Evolutionary conservation across 306 rosid genomes (phyloP).

Genomic region (Parietaria judaica): DNA sequence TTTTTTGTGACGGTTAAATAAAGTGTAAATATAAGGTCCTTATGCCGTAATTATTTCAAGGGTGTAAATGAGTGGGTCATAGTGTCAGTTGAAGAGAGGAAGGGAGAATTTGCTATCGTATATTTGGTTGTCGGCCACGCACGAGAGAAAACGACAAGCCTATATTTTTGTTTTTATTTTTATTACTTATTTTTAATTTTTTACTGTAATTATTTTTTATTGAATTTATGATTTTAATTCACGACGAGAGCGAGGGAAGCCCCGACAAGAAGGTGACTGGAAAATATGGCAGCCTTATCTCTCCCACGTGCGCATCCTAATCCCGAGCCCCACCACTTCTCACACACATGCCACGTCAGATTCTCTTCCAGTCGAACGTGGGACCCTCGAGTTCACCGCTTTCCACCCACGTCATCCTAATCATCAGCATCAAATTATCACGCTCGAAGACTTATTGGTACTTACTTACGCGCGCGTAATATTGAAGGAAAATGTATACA

Average conservation of each 20-base stretch:
- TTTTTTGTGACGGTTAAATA: too few species aligned
- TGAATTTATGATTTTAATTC: neutral
- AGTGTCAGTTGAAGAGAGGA: conserved; percentile 20
- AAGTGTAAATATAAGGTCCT: too few species aligned
- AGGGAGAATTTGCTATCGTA: conserved; percentile 9
- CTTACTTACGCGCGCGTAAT: too few species aligned
- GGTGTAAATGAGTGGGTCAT: conserved; percentile 7
- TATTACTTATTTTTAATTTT: neutral
- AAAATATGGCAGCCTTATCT: conserved; percentile 42
- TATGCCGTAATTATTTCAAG: too few species aligned
- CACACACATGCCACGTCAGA: conserved; percentile 6
- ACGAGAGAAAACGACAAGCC: neutral
- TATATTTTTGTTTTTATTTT: neutral
- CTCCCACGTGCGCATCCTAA: conserved; percentile 73
- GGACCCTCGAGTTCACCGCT: conserved; percentile 11
- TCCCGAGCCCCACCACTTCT: conserved; percentile 49
- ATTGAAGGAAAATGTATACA: too few species aligned
- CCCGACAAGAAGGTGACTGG: conserved; percentile 25
- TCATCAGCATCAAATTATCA: too few species aligned
- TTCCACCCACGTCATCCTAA: neutral
- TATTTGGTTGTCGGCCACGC: conserved; percentile 32
- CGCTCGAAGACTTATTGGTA: too few species aligned
- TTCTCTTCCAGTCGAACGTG: conserved; percentile 10
- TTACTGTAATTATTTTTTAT: neutral
- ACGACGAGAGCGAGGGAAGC: conserved; percentile 3